Conservation (phyloP, 1,139 yeast genomes). For the Geotrichum cucujoidarum region DNA sequence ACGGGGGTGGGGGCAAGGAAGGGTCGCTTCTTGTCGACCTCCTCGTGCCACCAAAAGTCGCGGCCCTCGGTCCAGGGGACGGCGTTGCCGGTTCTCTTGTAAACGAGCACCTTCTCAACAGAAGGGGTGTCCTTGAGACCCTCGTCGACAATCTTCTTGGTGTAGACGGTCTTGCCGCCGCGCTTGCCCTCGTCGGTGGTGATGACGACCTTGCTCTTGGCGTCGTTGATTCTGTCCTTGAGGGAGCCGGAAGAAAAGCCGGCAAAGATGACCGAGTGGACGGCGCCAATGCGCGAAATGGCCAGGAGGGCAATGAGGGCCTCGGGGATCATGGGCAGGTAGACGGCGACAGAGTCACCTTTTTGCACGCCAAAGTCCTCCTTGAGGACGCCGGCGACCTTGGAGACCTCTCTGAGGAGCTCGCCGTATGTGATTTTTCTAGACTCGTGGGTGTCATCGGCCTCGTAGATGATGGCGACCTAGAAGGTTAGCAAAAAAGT, state of each 20-base stretch:
- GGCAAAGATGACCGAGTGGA: constrained; percentile 94
- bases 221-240: constrained; percentile 85
- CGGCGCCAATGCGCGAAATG: constrained; percentile 90
- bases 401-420: constrained; percentile 78
- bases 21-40: constrained; percentile 71
- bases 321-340: constrained; percentile 96
- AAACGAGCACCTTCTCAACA: constrained; percentile 79
- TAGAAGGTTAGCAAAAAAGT: constrained; percentile 1
- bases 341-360: constrained; percentile 96
- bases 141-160: constrained; percentile 92
- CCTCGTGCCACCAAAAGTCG: constrained; percentile 94
- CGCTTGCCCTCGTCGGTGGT: constrained; percentile 96
- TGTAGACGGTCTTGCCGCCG: constrained; percentile 89
- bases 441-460: constrained; percentile 78
- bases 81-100: constrained; percentile 74
- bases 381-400: constrained; percentile 80
- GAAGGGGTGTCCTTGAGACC: constrained; percentile 74
- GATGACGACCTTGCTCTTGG: constrained; percentile 80
- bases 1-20: constrained; percentile 86
- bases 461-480: constrained; percentile 84
- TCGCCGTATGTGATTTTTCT: constrained; percentile 76
- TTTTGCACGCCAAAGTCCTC: constrained; percentile 76
- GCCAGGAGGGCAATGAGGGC: constrained; percentile 94
- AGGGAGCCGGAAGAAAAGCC: constrained; percentile 95
- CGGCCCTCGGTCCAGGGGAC: constrained; percentile 74